Evolutionary conservation across 1,284 basidiomycete species (phyloP).

Genomic region (Porogramme epimiltina): DNA sequence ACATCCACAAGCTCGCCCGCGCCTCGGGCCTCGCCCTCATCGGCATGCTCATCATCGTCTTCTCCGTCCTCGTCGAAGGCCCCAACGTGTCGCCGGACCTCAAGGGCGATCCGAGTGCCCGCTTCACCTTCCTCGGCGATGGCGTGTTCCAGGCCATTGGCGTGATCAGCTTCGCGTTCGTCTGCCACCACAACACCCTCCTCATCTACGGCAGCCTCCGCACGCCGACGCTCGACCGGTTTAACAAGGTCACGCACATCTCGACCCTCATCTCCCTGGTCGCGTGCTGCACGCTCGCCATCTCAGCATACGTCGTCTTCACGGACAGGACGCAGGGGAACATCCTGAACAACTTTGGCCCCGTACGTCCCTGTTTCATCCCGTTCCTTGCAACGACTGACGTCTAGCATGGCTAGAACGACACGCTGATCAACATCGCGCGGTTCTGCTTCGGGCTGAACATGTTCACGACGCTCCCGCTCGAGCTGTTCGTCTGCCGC

Average conservation of each 20-base stretch:
- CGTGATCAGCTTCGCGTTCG: slow-evolving; percentile 94
- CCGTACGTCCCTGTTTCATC: slow-evolving; percentile 41
- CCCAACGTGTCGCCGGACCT: slow-evolving; percentile 79
- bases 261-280: slow-evolving; percentile 84
- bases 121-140: slow-evolving; percentile 74
- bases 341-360: slow-evolving; percentile 89
- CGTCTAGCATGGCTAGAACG: slow-evolving; percentile 47
- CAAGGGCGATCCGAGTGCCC: slow-evolving; percentile 73
- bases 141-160: slow-evolving; percentile 92
- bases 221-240: slow-evolving; percentile 94
- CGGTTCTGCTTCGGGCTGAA: slow-evolving; percentile 96
- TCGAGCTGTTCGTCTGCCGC: slow-evolving; percentile 93
- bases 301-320: slow-evolving; percentile 93
- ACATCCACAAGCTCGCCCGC: slow-evolving; percentile 95
- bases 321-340: slow-evolving; percentile 95
- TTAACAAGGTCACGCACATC: slow-evolving; percentile 91
- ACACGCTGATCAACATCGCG: slow-evolving; percentile 90
- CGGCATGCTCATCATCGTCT: slow-evolving; percentile 95
- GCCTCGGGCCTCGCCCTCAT: slow-evolving; percentile 88
- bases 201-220: slow-evolving; percentile 93
- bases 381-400: neutral
- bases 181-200: slow-evolving; percentile 92
- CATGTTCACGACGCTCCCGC: slow-evolving; percentile 96
- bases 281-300: slow-evolving; percentile 81
- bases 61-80: slow-evolving; percentile 85